These are phyloP conservation scores for Cyathus olla DNA, from an alignment of 1,284 basidiomycete genomes.

Conservation along the genomic window DNA sequence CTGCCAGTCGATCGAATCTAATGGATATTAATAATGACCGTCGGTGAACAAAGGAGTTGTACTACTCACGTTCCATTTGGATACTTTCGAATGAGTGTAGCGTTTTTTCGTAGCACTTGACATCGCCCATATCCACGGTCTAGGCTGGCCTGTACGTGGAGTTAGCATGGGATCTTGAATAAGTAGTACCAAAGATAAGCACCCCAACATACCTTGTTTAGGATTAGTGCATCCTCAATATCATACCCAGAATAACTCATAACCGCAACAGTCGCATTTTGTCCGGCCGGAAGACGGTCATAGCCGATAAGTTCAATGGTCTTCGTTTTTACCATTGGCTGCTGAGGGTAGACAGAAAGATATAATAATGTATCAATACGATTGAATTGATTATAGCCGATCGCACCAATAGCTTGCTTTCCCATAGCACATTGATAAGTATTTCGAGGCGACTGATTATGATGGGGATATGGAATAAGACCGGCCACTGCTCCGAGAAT, in stretches of 20 bases:
- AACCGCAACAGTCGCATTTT: constrained; percentile 98
- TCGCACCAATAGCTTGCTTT: constrained; percentile 99
- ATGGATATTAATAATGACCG: not conserved
- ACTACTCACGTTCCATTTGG: constrained; percentile 92
- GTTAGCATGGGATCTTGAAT: constrained; percentile 16
- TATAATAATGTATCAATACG: constrained; percentile 99
- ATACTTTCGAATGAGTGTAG: constrained; percentile 95
- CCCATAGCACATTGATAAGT: constrained; percentile 99
- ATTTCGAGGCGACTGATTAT: constrained; percentile 99
- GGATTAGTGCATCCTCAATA: constrained; percentile 98
- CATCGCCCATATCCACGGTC: constrained; percentile 98
- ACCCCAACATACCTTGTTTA: constrained; percentile 82
- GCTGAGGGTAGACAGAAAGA: constrained; percentile 98
- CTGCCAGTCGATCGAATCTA: constrained; percentile 94
- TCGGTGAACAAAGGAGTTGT: not conserved
- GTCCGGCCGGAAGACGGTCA: constrained; percentile 96
- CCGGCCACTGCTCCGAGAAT: constrained; percentile 98
- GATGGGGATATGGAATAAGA: constrained; percentile 98
- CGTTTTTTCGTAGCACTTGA: constrained; percentile 97
- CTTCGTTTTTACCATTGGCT: constrained; percentile 99
- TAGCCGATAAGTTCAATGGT: constrained; percentile 98
- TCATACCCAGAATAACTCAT: constrained; percentile 99
- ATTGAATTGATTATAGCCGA: constrained; percentile 98
- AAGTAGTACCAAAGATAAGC: not conserved
- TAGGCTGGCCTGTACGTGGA: constrained; percentile 77